A percentile compares a stretch with the other conserved stretches of the same genome.
Conservation (phyloP, 148 eudicot species). For the Linanthus parryae region DNA sequence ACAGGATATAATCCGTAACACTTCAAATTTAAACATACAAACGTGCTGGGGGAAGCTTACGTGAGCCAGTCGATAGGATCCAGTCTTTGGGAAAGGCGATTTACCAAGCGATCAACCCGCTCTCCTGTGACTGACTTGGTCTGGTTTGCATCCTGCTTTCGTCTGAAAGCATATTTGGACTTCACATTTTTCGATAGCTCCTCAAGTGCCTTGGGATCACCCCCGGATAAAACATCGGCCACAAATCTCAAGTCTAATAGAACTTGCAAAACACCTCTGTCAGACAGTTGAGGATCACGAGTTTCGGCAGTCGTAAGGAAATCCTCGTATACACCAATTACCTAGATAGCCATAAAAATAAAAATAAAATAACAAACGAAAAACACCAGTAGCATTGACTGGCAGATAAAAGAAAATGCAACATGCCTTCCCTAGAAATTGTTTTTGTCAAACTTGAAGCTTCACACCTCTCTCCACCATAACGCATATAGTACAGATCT, state of each 20-base stretch:
- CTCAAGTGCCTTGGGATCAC: conserved; percentile 40
- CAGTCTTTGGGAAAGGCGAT: conserved; percentile 62
- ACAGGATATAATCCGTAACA: too few relatives aligned
- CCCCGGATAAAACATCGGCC: conserved; percentile 79
- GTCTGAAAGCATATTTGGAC: conserved; percentile 47
- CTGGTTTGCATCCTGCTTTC: conserved; percentile 59
- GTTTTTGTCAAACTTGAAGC: too few relatives aligned
- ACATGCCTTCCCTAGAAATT: too few relatives aligned
- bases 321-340: conserved; percentile 55
- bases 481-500: too few relatives aligned
- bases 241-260: conserved; percentile 80
- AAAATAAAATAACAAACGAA: too few relatives aligned
- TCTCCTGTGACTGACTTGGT: conserved; percentile 54
- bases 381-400: too few relatives aligned
- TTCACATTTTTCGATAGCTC: conserved; percentile 36
- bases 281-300: conserved; percentile 51
- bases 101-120: conserved; percentile 49
- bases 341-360: conserved; percentile 31
- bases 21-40: too few relatives aligned
- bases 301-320: conserved; percentile 34
- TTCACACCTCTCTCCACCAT: too few relatives aligned
- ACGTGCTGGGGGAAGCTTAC: conserved; percentile 46
- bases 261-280: conserved; percentile 79
- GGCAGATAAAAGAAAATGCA: too few relatives aligned
- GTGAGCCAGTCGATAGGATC: conserved; percentile 99